Evolutionary conservation across 768 basidiomycete species (phyloP).

Genomic region (Pisolithus microcarpus): DNA sequence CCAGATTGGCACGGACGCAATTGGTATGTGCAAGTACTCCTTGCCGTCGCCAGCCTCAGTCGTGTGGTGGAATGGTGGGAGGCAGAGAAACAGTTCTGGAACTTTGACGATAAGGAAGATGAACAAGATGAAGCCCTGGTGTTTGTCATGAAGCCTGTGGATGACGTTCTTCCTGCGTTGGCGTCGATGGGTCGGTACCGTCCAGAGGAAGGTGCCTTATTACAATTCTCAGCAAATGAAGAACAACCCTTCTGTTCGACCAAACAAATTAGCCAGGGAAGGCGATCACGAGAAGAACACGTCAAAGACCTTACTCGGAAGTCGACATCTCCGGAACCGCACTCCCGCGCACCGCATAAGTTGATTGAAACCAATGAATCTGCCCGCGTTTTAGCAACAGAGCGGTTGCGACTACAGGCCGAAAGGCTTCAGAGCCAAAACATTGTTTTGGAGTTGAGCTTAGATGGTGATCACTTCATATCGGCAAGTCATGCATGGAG

Average conservation of each 20-base stretch:
- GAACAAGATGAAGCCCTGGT: slow-evolving; percentile 87
- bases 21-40: slow-evolving; percentile 96
- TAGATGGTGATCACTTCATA: slow-evolving; percentile 91
- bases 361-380: slow-evolving; percentile 60
- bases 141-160: slow-evolving; percentile 88
- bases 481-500: slow-evolving; percentile 97
- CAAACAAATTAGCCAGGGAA: slow-evolving; percentile 43
- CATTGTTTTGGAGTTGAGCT: slow-evolving; percentile 88
- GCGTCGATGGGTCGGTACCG: slow-evolving; percentile 33
- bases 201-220: slow-evolving; percentile 27
- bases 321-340: slow-evolving; percentile 30
- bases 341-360: slow-evolving; percentile 36
- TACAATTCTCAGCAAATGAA: slow-evolving; percentile 29
- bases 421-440: slow-evolving; percentile 95
- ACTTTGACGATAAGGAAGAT: slow-evolving; percentile 88
- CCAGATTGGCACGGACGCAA: slow-evolving; percentile 96
- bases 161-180: slow-evolving; percentile 42
- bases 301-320: slow-evolving; percentile 40
- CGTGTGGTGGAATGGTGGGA: slow-evolving; percentile 99
- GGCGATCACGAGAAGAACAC: slow-evolving; percentile 54
- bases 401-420: slow-evolving; percentile 81
- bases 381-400: slow-evolving; percentile 78
- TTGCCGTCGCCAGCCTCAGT: slow-evolving; percentile 91
- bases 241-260: slow-evolving; percentile 39
- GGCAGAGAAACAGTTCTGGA: slow-evolving; percentile 99